Evolutionary conservation across 2,329 filamentous ascomycete species (phyloP), one percentile per base, ranked within the genome.

Genomic region (Paraconiothyrium brasiliense): DNA sequence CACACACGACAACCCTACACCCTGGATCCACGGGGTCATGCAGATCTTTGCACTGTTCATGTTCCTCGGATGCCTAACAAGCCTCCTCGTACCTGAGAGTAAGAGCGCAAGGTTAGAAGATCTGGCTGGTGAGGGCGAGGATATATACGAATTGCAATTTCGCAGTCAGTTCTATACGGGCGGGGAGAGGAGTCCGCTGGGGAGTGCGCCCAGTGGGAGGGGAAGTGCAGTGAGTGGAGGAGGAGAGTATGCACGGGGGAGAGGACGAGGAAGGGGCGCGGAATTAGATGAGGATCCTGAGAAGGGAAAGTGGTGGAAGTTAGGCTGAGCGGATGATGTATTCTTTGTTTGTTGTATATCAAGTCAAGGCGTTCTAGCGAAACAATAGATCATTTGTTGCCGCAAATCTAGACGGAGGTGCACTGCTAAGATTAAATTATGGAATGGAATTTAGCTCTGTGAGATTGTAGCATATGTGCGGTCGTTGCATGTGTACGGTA

Each of bases 21-120:
- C 90, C 1, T 91, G 89, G 85, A 84, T 94, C 57, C 85, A 91
- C 75, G 88, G 90, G 59, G 85, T 94, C 41, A 89, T 94, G 82
- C 85, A 92, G 75, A 90, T 93, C 41, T 93, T 92, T 76, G 90
- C 90, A 0, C 82, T 92, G 10, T 93, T 94, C 82, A 94, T 93
- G 92, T 83, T 94, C 6, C 84, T 86, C 55, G 92, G 92, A 39
- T 85, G 87, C 50, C 78, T 92, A 50, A 87, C 87, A 2, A 89
- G 89, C 1, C 80, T 93, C 3, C 79, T 94, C n/a, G 88, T 94
- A 24, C 91, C 91, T 0, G 92, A 93, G 79, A 93, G 90, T 0
- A 93, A 90, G 80, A 85, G 90, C 1, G 84, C 88, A 75, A 92
- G 91, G 0, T 81, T 95, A 46, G 92, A 93, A 73, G 86, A 89